Evolutionary conservation across 73 alveolate genomes (phyloP).

Genomic region (Paramecium sexaurelia): DNA sequence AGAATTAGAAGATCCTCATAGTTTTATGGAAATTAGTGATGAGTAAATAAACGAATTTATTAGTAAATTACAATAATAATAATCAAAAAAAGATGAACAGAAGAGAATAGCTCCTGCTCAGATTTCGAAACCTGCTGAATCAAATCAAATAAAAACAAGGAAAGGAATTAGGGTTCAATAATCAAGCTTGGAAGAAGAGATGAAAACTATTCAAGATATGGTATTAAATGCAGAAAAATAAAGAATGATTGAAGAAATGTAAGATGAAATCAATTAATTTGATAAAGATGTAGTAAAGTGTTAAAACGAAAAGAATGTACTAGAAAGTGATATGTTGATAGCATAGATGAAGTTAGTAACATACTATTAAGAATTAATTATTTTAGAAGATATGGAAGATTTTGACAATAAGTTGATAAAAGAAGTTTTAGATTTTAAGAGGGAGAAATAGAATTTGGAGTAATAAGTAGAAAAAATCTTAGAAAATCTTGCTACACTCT

Average conservation of each 20-base stretch:
- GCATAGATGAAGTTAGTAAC: slow-evolving; percentile 91
- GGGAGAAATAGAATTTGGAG: slow-evolving; percentile 81
- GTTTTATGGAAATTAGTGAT: slow-evolving; percentile 70
- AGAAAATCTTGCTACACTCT: slow-evolving; percentile 64
- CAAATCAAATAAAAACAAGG: slow-evolving; percentile 69
- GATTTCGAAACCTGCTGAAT: slow-evolving; percentile 67
- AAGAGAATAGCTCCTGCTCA: slow-evolving; percentile 62
- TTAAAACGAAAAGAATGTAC: slow-evolving; percentile 82
- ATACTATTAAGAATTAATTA: slow-evolving; percentile 81
- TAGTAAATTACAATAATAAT: slow-evolving; percentile 62
- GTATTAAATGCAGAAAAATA: slow-evolving; percentile 72
- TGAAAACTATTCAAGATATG: slow-evolving; percentile 72
- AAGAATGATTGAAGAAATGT: slow-evolving; percentile 63
- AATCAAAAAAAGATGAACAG: slow-evolving; percentile 81
- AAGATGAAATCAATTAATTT: slow-evolving; percentile 44
- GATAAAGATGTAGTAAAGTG: slow-evolving; percentile 65
- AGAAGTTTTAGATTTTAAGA: slow-evolving; percentile 76
- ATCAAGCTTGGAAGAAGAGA: slow-evolving; percentile 76
- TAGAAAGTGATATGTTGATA: slow-evolving; percentile 84
- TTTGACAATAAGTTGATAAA: slow-evolving; percentile 85
- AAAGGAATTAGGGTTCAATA: slow-evolving; percentile 75
- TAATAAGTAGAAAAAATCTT: slow-evolving; percentile 79
- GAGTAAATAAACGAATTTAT: slow-evolving; percentile 74
- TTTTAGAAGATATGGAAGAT: slow-evolving; percentile 87
- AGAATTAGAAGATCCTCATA: slow-evolving; percentile 76